Base-by-base conservation (phyloP, 495 filamentous ascomycete species). In the Aspergillus affinis region DNA sequence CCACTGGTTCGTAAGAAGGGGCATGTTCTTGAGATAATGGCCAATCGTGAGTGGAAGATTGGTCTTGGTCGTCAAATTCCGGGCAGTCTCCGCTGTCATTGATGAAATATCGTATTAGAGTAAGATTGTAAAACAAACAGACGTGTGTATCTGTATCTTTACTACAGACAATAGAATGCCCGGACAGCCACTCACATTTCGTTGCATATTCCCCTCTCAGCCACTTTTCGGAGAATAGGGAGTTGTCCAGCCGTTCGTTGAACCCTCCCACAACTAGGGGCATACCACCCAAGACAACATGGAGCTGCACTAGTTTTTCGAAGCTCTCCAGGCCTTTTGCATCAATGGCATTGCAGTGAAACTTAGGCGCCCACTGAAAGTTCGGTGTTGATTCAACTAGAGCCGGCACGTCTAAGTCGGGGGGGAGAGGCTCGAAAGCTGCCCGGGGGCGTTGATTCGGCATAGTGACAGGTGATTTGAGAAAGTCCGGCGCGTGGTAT, bases 181-280 rank as follows among this genome's bases (percentile, higher is more conserved):
- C 19, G 48, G 20, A 23, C n/a, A 23, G 41, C 21, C 12, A 51
- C 71, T 77, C 70, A 92, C 90, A 79, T 66, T 96, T 93, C 55
- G 84, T 85, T 56, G 88, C 84, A 69, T 87, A 83, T 19, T 89
- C 87, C 21, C 81, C 74, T 66, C 84, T 82, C 23, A 98, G 77
- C 93, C 94, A 98, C 59, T 82, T 72, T 15, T 82, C 78, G 29
- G 87, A 89, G 70, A 98, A 98, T 1, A 93, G 83, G 68, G 82
- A 82, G 44, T 88, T 82, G 61, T 88, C 86, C 48, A 88, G 75
- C 18, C 84, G 78, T 15, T 80, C 63, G 23, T 90, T 76, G 79
- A 91, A 97, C 23, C 91, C 92, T 70, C 94, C 90, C 48, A 98
- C 85, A 46, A 98, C 90, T 19, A 98, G 77, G 13, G 93, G 93